Percentiles rank a stretch among this genome's conserved stretches.
These are phyloP conservation scores for Botrytis fragariae DNA, from an alignment of 2,329 filamentous ascomycete species.

Conservation along the genomic window DNA sequence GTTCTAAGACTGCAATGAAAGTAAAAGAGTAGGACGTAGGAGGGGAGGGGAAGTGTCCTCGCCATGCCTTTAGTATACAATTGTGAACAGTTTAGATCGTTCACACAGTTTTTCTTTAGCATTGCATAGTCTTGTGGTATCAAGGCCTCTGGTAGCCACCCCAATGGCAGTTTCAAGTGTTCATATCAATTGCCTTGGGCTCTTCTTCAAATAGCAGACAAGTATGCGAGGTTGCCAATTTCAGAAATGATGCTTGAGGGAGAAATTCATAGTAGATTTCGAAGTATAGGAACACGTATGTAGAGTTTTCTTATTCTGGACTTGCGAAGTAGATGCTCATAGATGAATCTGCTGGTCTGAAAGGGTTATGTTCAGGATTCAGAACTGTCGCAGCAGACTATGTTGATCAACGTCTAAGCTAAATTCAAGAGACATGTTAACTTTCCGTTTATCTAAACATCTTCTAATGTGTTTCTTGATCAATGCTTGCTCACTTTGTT, in stretches of 20 bases:
- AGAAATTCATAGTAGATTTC: background rate
- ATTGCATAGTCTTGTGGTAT: background rate
- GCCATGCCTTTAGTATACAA: background rate
- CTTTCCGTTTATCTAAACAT: background rate
- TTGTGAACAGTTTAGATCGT: background rate
- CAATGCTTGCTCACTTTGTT: background rate
- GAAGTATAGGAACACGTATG: background rate
- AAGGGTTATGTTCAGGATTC: background rate
- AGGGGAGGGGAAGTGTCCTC: background rate
- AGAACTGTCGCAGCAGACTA: background rate
- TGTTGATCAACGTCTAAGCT: background rate
- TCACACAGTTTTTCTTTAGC: background rate
- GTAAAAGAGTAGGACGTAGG: background rate
- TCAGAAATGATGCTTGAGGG: background rate
- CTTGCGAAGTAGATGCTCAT: background rate
- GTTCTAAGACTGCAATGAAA: background rate
- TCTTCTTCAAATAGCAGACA: background rate
- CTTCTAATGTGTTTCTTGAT: background rate
- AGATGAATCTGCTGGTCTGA: background rate
- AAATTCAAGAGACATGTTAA: background rate
- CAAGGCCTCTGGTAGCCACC: background rate
- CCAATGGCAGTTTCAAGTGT: background rate
- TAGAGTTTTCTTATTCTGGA: background rate
- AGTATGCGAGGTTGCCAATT: background rate
- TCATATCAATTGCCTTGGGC: background rate